Base-by-base conservation (phyloP, 495 filamentous ascomycete species). In the Neurospora sp. region DNA sequence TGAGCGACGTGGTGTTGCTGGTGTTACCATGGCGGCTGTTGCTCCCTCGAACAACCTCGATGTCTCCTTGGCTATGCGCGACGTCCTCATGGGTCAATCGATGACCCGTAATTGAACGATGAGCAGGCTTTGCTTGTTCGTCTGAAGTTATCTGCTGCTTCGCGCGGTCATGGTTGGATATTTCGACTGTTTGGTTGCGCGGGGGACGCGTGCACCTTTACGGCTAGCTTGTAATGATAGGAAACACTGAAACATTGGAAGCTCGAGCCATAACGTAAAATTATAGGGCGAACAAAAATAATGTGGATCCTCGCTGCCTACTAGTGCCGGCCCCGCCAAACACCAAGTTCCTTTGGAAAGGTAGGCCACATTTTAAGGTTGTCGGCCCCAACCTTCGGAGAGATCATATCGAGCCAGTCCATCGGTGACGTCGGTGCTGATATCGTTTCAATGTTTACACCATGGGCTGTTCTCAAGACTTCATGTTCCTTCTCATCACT, bases 51-150 rank as follows among this genome's bases (percentile, higher is more conserved):
- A 76, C 68, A 78, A 76, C 73, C 85, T 89, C 18, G 87, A 81
- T 4, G 89, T 89, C 39, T 90, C 88, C 71, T 84, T 84, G 8
- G 87, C 87, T 69, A 89, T 82, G 59, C 86, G 85, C 39, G 88
- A 90, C 40, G 87, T 89, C 71, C 89, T 87, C 91, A 92, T 93
- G 8, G 22, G 53, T 65, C 27, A 35, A 65, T 65, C 6, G 14
- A 31, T 65, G 53, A 65, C 12, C 53, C 53, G 53, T 37, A 27
- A 18, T 65, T 6, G 12, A 65, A 16, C 7, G 27, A 37, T 16
- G 53, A 35, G 27, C 3, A 35, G 53, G 12, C 53, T 35, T 65
- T 59, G 45, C 20, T 35, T 35, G 27, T 37, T 16, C 14, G 27
- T 35, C 14, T 65, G 53, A 65, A 65, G 27, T 65, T 65, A 35